phyloP scores from a whole-genome alignment of 306 rosid genomes.

The Gynostemma pentaphyllum region DNA sequence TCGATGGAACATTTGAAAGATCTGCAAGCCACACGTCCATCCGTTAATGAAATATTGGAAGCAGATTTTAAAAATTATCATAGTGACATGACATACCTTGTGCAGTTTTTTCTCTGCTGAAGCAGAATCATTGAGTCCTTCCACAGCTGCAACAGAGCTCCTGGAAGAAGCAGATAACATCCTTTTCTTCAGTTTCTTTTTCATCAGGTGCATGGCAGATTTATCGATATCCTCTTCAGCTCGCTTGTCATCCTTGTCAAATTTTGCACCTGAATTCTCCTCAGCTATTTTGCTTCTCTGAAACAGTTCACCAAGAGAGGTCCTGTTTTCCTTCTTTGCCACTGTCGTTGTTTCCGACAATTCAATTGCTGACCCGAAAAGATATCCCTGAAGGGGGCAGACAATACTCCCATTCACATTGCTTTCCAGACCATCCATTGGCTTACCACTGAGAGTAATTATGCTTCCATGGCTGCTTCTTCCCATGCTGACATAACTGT shows the following conservation, averaged over 20 bases:
- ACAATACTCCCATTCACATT: slow-evolving; percentile 41
- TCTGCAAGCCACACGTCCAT: slow-evolving; percentile 42
- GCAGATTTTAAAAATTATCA: neutral
- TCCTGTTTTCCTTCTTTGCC: slow-evolving; percentile 67
- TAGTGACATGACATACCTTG: slow-evolving; percentile 41
- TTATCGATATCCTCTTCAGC: slow-evolving; percentile 46
- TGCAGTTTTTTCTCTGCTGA: slow-evolving; percentile 61
- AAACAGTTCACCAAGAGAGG: slow-evolving; percentile 79
- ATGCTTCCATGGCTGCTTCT: slow-evolving; percentile 81
- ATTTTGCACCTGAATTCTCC: slow-evolving; percentile 40
- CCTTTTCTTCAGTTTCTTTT: slow-evolving; percentile 58
- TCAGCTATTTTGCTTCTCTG: slow-evolving; percentile 56
- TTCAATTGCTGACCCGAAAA: slow-evolving; percentile 66
- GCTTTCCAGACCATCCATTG: slow-evolving; percentile 36
- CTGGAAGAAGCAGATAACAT: slow-evolving; percentile 48
- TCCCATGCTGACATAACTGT: slow-evolving; percentile 78
- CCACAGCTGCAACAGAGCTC: slow-evolving; percentile 23
- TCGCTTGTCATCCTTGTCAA: slow-evolving; percentile 40
- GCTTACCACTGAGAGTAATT: slow-evolving; percentile 68
- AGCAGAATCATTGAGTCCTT: slow-evolving; percentile 39
- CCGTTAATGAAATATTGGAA: neutral
- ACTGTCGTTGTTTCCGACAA: slow-evolving; percentile 48
- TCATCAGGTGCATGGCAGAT: slow-evolving; percentile 57
- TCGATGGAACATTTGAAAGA: slow-evolving; percentile 74
- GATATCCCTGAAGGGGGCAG: slow-evolving; percentile 81